Evolutionary conservation across 331 rosid genomes (phyloP), one percentile per base, ranked within the genome.

Genomic region (Pyracantha coccinea): DNA sequence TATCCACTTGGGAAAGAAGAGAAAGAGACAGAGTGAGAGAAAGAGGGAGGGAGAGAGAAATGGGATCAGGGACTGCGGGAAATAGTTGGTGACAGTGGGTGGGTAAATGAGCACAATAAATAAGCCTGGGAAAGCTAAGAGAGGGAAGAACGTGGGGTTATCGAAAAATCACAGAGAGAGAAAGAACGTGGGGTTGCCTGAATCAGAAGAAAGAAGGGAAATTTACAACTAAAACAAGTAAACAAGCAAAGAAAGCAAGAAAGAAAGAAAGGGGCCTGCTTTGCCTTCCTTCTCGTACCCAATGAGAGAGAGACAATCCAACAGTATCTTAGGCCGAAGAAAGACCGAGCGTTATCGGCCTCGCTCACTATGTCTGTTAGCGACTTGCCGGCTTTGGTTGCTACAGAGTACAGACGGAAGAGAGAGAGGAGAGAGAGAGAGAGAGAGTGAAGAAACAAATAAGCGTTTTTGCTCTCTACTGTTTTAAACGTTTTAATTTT

Each of bases 141-240:
- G 2, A 41, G 15, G 47, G 15, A 47, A 28, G 47, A 69, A 5
- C 23, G 71, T 35, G 71, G 31, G 54, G 71, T 20, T 66, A 38
- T 38, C 71, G 54, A 66, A 35, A 27, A 61, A 57, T 57, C 25
- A 61, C 27, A 32, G 52, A 65, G 69, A 65, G 21, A 61, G 1
- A 4, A 28, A 70, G 75, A 72, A 72, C 66, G 66, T 72, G 66
- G 35, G 63, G 41, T 53, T 52, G 75, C 66, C 66, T 33, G 66
- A 72, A 72, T 32, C 33, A 72, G 32, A 33, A 71, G 66, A 71
- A 32, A n/a, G 32, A 63, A 14, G 16, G 14, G 32, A 25, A 23
- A 17, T 29, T 41, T 41, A 41, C 47, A 0, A 29, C 21, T 31
- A 2, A 9, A 4, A 59, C 62, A 57, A 57, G 62, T 4, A 61